These are phyloP conservation scores for Elongisporangium anandrum DNA, from an alignment of 352 stramenopile genomes.

Conservation along the genomic window DNA sequence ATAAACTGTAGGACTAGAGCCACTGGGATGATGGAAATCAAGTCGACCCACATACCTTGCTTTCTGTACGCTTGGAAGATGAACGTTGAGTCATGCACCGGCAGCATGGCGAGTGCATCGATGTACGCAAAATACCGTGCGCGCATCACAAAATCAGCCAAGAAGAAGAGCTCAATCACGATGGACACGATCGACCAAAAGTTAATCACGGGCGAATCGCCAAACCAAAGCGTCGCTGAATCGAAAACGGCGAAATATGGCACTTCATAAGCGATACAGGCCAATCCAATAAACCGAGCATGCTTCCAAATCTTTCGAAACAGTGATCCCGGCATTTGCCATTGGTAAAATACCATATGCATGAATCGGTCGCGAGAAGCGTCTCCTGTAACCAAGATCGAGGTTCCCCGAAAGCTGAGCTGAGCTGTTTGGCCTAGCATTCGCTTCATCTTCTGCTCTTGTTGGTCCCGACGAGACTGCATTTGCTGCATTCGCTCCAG, in stretches of 20 bases:
- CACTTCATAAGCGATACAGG: conserved; percentile 63
- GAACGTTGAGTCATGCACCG: conserved; percentile 52
- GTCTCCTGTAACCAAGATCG: neutral
- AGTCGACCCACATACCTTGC: conserved; percentile 41
- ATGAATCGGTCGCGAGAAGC: neutral
- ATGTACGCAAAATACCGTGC: conserved; percentile 61
- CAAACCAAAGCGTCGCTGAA: conserved; percentile 49
- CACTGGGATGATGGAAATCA: conserved; percentile 54
- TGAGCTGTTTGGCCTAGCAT: conserved; percentile 46
- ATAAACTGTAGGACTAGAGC: conserved; percentile 47
- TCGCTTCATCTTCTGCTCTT: conserved; percentile 78
- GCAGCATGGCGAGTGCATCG: conserved; percentile 56
- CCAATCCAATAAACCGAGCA: conserved; percentile 31
- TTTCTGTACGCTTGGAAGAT: conserved; percentile 68
- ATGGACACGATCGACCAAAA: conserved; percentile 47
- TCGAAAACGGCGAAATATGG: conserved; percentile 70
- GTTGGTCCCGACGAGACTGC: conserved; percentile 46
- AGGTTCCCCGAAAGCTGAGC: conserved; percentile 1
- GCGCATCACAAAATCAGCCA: conserved; percentile 45
- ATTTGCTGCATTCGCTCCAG: conserved; percentile 58
- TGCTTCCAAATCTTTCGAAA: conserved; percentile 67
- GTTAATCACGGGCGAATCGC: conserved; percentile 23
- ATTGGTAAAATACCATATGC: conserved; percentile 17
- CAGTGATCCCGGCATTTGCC: conserved; percentile 41
- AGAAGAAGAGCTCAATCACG: conserved; percentile 52